A percentile compares a stretch with the other conserved stretches of the same genome.
Evolutionary conservation across 495 filamentous ascomycete genomes (phyloP).

Genomic region (Xylaria intraflava): DNA sequence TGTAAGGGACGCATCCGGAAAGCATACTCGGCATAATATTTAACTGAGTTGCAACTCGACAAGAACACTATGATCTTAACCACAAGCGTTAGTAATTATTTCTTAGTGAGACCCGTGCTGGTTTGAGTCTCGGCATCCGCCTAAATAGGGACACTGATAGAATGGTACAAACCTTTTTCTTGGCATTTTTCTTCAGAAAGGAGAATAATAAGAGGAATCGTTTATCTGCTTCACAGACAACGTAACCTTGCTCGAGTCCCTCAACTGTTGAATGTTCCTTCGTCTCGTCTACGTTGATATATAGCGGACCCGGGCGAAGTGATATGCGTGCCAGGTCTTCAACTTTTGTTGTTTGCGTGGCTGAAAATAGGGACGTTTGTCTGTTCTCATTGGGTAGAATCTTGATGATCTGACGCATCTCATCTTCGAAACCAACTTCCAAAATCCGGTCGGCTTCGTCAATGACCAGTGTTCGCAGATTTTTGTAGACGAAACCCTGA

Average conservation of each 20-base stretch:
- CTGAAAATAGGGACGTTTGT: constrained; percentile 95
- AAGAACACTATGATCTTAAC: constrained; percentile 88
- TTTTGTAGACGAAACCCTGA: constrained; percentile 87
- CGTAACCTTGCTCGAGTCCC: constrained; percentile 91
- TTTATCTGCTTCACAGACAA: constrained; percentile 86
- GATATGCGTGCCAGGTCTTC: constrained; percentile 94
- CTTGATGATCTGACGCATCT: constrained; percentile 96
- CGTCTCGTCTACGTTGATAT: constrained; percentile 46
- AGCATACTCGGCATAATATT: constrained; percentile 74
- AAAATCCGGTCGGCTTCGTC: constrained; percentile 92
- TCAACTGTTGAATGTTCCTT: constrained; percentile 83
- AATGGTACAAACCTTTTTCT: constrained; percentile 53
- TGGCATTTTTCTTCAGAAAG: constrained; percentile 83
- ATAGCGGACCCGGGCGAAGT: constrained; percentile 81
- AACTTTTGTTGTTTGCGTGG: constrained; percentile 97
- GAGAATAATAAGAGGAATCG: constrained; percentile 92
- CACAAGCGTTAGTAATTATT: background rate
- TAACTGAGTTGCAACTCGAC: constrained; percentile 87
- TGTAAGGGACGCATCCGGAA: background rate
- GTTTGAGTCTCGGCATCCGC: background rate
- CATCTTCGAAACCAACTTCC: constrained; percentile 96
- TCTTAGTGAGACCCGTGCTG: no score
- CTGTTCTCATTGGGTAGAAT: constrained; percentile 83
- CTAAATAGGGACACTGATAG: background rate
- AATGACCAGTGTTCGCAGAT: constrained; percentile 79